Evolutionary conservation across 225 moss, liverwort and hornwort species (phyloP), one percentile per base, ranked within the genome.

Genomic region (Ulota crispa): DNA sequence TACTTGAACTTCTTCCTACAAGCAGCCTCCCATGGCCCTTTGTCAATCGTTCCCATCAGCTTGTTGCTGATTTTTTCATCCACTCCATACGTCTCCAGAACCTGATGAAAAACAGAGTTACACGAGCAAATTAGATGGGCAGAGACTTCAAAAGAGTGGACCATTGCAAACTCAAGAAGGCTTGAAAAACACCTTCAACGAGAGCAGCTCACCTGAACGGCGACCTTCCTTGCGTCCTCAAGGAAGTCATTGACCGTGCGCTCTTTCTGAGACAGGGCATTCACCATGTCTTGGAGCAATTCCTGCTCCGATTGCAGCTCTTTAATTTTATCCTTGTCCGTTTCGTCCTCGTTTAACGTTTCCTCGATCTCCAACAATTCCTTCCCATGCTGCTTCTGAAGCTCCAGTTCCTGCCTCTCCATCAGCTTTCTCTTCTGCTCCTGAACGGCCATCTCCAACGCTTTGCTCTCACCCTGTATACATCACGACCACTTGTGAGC

Each of bases 11-110:
- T 85, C 66, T 79, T 78, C 43, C 72, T 64, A 71, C 84, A 94
- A 65, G 86, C 87, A 61, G 41, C 53, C 45, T 23, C 2, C 95
- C 95, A 95, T 3, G 89, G 83, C 28, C 6, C 75, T n/a, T 68
- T 78, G 64, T 92, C 61, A 78, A 95, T 92, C 30, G 86, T 80
- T 37, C 91, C 95, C 86, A 87, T 83, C 42, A 72, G 77, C 72
- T 88, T 92, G 37, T 84, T 67, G 7, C 24, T 71, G 13, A 95
- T 61, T 16, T 34, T 78, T 13, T 80, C 24, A 31, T 41, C 18
- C 30, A 50, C 32, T 65, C 83, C 85, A 84, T 86, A 83, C 24
- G 56, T 84, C 0, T 11, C 2, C 78, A 91, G 14, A 27, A 92
- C 81, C 93, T 95, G 82, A 74, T 11, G 16, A 57, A 69, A n/a